Evolutionary conservation across 2,329 filamentous ascomycete genomes (phyloP), one percentile per base, ranked within the genome.

Genomic region (Aspergillus sp.): DNA sequence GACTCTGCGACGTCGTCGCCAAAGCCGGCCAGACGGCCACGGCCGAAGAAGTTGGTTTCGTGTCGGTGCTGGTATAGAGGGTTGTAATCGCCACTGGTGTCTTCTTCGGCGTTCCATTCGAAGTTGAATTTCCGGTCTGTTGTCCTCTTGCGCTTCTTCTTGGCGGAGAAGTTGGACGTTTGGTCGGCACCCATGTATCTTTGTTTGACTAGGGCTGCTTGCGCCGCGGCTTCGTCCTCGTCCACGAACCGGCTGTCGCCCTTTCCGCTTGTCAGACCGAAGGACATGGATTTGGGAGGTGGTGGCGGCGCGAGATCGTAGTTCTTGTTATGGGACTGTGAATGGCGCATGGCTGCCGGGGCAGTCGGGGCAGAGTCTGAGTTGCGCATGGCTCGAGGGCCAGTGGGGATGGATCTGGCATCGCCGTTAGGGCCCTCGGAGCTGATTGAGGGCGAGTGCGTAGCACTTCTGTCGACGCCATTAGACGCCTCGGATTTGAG

Each of bases 51-150:
- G 61, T 85, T 87, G 3, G 86, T 84, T 63, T 90, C 86, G 3
- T 86, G 82, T 41, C 86, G 83, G 25, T 87, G 81, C 54, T 89
- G 84, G 74, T 96, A 96, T 41, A 95, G 83, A 0, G 91, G 90
- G 68, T 96, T 93, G 72, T 92, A 90, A 67, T 91, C 89, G 2
- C 82, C 85, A 65, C 89, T 94, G 0, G 95, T 99, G 75, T 99
- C 95, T 73, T 99, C 95, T 62, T 96, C 91, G 1, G 87, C 85
- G 68, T 96, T 96, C 95, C 95, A 99, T 70, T 96, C 95, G 70
- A 99, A 99, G 71, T 97, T 99, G 81, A 99, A 99, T 75, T 99
- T 98, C 78, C 93, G 92, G 72, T 96, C 94, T 1, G 91, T 95
- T 1, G 92, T 96, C 63, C 94, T 85, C 80, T 91, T 90, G 59